These are phyloP conservation scores for Hymenoscyphus scutula DNA, from an alignment of 2,329 filamentous ascomycete species.

Conservation along the genomic window DNA sequence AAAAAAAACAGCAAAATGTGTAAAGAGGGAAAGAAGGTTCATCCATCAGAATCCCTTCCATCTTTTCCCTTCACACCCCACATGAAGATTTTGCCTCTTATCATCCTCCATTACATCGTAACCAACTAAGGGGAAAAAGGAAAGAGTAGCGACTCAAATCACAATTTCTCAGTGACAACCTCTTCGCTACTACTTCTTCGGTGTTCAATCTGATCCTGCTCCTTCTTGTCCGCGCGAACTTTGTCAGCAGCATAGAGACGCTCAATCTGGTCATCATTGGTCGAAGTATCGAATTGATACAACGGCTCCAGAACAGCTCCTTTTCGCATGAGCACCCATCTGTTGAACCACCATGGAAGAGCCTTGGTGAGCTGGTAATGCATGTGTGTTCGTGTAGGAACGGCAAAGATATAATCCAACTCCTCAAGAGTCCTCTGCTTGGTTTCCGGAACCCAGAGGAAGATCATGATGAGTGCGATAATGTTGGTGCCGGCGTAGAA, in stretches of 20 bases:
- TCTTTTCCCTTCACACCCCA: neutral
- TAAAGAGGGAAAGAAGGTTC: neutral
- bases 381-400: slow-evolving; percentile 33
- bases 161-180: slow-evolving; percentile 11
- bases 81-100: neutral
- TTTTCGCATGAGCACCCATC: slow-evolving; percentile 35
- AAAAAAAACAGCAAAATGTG: neutral
- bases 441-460: slow-evolving; percentile 57
- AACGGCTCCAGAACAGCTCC: slow-evolving; percentile 47
- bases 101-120: neutral
- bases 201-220: slow-evolving; percentile 16
- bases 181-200: neutral
- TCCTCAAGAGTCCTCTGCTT: slow-evolving; percentile 45
- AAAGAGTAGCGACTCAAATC: neutral
- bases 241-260: slow-evolving; percentile 20
- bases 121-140: neutral
- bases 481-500: slow-evolving; percentile 57
- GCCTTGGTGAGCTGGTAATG: slow-evolving; percentile 32
- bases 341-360: slow-evolving; percentile 28
- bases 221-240: slow-evolving; percentile 15
- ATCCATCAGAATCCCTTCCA: no score
- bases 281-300: slow-evolving; percentile 46
- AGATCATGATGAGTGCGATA: slow-evolving; percentile 54
- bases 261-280: slow-evolving; percentile 18
- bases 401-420: slow-evolving; percentile 47